Evolutionary conservation across 306 rosid genomes (phyloP).

Genomic region (Quercus alba): DNA sequence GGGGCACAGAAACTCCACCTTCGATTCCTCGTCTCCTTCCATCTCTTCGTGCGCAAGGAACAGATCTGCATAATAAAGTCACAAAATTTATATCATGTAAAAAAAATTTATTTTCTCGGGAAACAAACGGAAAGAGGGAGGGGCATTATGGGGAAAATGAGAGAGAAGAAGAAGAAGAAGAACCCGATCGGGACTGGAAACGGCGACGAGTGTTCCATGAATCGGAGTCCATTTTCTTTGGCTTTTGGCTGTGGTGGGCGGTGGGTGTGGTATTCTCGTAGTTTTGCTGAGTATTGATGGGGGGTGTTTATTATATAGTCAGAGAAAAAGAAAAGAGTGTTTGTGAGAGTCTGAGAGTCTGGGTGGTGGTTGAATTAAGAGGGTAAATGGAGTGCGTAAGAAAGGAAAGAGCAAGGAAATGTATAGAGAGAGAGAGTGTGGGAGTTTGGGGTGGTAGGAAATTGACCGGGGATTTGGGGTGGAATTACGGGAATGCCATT

Average conservation of each 20-base stretch:
- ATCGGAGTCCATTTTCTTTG: conserved; percentile 55
- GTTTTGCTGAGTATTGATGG: background rate
- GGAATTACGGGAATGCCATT: too few species aligned
- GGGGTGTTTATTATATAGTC: background rate
- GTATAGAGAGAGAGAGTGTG: background rate
- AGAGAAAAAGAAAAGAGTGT: background rate
- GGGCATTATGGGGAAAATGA: background rate
- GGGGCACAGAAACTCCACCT: conserved; percentile 71
- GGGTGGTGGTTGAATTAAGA: background rate
- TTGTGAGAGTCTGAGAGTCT: too few species aligned
- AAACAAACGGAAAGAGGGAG: background rate
- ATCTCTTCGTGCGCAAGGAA: conserved; percentile 44
- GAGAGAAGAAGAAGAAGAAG: background rate
- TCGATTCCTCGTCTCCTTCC: conserved; percentile 53
- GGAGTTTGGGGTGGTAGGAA: background rate
- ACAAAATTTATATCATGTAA: background rate
- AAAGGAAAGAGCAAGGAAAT: conserved; percentile 25
- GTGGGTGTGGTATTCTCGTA: background rate
- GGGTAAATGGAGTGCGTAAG: background rate
- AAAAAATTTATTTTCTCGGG: background rate
- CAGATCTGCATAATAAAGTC: conserved; percentile 44
- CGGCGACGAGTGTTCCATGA: conserved; percentile 67
- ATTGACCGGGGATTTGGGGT: too few species aligned
- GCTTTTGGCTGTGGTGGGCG: background rate
- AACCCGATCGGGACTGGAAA: conserved; percentile 64